Evolutionary conservation across 768 basidiomycete species (phyloP), one percentile per base, ranked within the genome.

Genomic region (Podaxis sp.): DNA sequence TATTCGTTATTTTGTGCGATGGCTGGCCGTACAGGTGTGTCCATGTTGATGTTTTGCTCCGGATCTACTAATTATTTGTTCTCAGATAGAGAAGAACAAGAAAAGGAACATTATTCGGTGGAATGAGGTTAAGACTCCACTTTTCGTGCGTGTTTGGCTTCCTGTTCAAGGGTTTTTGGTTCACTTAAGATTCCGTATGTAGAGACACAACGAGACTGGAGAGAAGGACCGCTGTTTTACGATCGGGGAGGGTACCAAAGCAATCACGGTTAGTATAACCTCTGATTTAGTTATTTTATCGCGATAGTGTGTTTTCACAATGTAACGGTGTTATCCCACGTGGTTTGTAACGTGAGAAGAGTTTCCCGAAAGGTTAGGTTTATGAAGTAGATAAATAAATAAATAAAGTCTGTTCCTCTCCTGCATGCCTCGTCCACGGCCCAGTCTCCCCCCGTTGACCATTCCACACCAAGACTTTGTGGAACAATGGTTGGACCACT

Each of bases 401-500:
- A 22, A 7, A 8, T 37, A 15, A 7, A 12, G 13, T 46, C 46
- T 25, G 27, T 15, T 25, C 5, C 7, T 46, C 52, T 37, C 27
- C 53, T 25, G 19, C 52, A 61, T 61, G 60, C 53, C 53, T 15
- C 60, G 53, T 24, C 51, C 53, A 22, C 52, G 53, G 53, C 53
- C 60, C 52, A 61, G 29, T 17, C 60, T 47, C 40, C 53, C 52
- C 5, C 60, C 43, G 5, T 53, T 55, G 5, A 37, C 17, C 53
- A 55, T 61, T 37, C 53, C 60, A 27, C 53, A 55, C 27, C 19
- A 55, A 2, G 24, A 47, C 6, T 15, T 43, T 27, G 53, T 61
- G 41, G 60, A 61, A 47, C 52, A 55, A 38, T 61, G 60, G 60
- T 55, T 61, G 52, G 53, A 61, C 60, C 53, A 37, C 27, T 55